Conservation (phyloP, 805 yeast genomes). For the Komagataella ulmi region DNA sequence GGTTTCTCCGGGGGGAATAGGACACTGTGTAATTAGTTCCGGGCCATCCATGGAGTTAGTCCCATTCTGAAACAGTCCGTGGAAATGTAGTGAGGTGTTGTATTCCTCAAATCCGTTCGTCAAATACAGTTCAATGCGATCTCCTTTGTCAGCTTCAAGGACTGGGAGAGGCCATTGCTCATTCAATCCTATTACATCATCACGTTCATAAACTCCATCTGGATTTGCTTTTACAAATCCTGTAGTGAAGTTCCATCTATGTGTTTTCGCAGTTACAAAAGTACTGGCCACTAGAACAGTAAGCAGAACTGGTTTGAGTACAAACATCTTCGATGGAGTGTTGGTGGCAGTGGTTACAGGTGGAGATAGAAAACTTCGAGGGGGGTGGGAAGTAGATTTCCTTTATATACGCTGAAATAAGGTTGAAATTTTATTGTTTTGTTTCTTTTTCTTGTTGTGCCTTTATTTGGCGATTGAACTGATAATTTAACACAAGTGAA, state of each 20-base stretch:
- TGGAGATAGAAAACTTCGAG: not conserved
- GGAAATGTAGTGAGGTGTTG: slow-evolving; percentile 81
- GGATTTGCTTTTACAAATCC: slow-evolving; percentile 52
- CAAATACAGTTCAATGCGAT: slow-evolving; percentile 52
- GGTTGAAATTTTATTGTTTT: not conserved
- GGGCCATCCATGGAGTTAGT: slow-evolving; percentile 85
- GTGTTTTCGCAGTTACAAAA: slow-evolving; percentile 29
- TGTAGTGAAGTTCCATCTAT: slow-evolving; percentile 50
- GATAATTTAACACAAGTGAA: not conserved
- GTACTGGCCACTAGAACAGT: not conserved
- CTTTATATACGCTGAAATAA: not conserved
- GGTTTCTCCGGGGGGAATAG: slow-evolving; percentile 68
- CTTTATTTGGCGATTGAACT: not conserved
- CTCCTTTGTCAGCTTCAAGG: slow-evolving; percentile 66
- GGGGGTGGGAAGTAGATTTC: not conserved
- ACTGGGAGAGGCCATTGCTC: slow-evolving; percentile 74
- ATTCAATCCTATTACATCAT: slow-evolving; percentile 32
- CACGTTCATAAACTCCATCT: slow-evolving; percentile 32
- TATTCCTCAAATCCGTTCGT: slow-evolving; percentile 59
- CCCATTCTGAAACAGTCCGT: slow-evolving; percentile 79
- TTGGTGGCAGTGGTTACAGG: not conserved
- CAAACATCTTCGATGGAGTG: not conserved
- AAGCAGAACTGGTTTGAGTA: not conserved
- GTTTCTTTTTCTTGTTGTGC: not conserved
- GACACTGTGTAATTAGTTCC: slow-evolving; percentile 79